A percentile compares a stretch with the other conserved stretches of the same genome.
These are phyloP conservation scores for Xerophyta viscosa DNA, from an alignment of 106 monocot genomes.

Conservation along the genomic window DNA sequence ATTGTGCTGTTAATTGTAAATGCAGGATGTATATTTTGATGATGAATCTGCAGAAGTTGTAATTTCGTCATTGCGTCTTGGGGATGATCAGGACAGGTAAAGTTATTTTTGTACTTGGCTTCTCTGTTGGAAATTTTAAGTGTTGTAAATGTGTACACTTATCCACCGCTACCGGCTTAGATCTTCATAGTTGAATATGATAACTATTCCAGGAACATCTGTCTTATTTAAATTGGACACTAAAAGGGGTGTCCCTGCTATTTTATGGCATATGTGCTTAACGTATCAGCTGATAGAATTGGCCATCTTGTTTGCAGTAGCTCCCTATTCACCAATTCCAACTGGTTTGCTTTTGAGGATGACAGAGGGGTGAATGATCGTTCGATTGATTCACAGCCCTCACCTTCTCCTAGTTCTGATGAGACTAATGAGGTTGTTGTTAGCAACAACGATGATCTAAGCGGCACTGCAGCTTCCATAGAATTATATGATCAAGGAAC, in stretches of 20 bases:
- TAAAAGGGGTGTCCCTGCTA: no score
- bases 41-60: slow-evolving; percentile 90
- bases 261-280: no score
- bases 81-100: slow-evolving; percentile 82
- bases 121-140: no score
- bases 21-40: slow-evolving; percentile 91
- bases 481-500: slow-evolving; percentile 5
- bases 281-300: not conserved
- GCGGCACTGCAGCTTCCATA: slow-evolving; percentile 13
- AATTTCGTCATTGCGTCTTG: slow-evolving; percentile 77
- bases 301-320: slow-evolving; percentile 23
- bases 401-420: slow-evolving; percentile 48
- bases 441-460: slow-evolving; percentile 33
- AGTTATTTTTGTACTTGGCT: not conserved
- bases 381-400: slow-evolving; percentile 23
- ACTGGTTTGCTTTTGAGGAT: slow-evolving; percentile 94
- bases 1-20: not conserved
- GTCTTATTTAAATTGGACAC: no score
- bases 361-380: slow-evolving; percentile 29
- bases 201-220: no score
- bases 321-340: slow-evolving; percentile 89
- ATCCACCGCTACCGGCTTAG: no score
- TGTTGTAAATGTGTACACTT: no score
- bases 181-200: no score
- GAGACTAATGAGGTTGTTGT: slow-evolving; percentile 35